Base-by-base conservation (phyloP, 2,329 filamentous ascomycete genomes). In the Dactylellina cionopaga region DNA sequence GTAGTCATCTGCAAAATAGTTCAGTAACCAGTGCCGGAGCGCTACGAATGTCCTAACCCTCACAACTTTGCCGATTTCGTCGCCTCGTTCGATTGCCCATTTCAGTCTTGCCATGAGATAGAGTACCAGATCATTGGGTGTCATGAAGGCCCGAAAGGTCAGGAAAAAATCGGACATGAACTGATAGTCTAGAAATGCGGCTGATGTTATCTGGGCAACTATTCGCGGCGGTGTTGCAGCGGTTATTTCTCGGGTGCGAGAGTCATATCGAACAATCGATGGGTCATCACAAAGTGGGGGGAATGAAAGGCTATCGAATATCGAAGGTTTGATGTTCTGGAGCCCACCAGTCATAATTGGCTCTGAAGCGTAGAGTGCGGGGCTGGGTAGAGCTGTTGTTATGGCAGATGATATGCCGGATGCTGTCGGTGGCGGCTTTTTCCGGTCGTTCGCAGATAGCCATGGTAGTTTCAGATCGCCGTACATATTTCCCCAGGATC, bases 1-100 rank as follows among this genome's bases (percentile, higher is more conserved):
- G 79, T 96, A 99, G 79, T 99, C 95, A 78, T 99, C 95, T 62
- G 91, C 85, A 76, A 98, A 99, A 80, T 99, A 99, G 80, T 99
- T 99, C 74, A 99, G 82, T 65, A 98, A 93, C 95, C 95, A 99
- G 80, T 99, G 95, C 64, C 95, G 88, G 44, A 98, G 85, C 5
- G 95, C 95, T 24, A 97, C 95, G 82, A 98, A 99, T 0, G 93
- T 96, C 41, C 95, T 88, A 13, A 99, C 96, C 52, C 94, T 88
- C n/a, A 97, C 95, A 56, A 99, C 92, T 78, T 92, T 91, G 37
- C 95, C 95, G 65, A 89, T 88, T 79, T 97, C 92, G 78, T 96
- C 92, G 47, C 86, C 83, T 62, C 91, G 87, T 49, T 86, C 87
- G 51, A 97, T 84, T 0, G 95, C 92, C 95, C 95, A 99, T 75